phyloP scores from a whole-genome alignment of 805 yeast genomes.

The Metschnikowia kunwiensis region DNA sequence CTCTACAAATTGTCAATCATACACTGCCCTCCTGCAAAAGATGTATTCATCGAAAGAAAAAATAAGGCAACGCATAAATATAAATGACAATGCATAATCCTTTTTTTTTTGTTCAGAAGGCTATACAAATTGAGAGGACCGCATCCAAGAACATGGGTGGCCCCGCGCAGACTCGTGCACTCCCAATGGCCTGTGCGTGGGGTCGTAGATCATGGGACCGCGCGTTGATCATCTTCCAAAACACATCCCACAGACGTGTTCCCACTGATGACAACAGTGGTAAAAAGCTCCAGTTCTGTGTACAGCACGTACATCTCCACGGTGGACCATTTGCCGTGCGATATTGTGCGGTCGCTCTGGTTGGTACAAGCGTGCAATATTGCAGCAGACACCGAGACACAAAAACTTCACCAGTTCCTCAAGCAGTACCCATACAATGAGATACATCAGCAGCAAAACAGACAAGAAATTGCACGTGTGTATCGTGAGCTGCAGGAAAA shows the following conservation, averaged over 20 bases:
- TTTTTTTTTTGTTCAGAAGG: too few species aligned
- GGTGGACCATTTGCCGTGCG: conserved; percentile 44
- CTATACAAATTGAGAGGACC: too few species aligned
- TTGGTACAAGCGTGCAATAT: conserved; percentile 38
- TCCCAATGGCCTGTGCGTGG: too few species aligned
- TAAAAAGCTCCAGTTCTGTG: conserved; percentile 27
- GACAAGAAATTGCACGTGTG: conserved; percentile 1
- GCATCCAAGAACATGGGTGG: too few species aligned
- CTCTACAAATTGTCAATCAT: too few species aligned
- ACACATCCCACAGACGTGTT: neutral
- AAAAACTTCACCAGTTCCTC: conserved; percentile 20
- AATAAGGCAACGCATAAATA: too few species aligned
- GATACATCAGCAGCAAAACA: neutral
- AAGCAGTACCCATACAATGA: conserved; percentile 3
- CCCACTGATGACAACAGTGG: conserved; percentile 15
- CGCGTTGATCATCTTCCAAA: neutral
- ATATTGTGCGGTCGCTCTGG: conserved; percentile 42
- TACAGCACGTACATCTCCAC: conserved; percentile 40
- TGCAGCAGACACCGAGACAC: conserved; percentile 22
- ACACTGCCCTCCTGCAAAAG: too few species aligned
- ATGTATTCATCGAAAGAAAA: too few species aligned
- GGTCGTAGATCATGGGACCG: neutral
- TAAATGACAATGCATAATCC: too few species aligned
- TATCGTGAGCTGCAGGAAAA: conserved; percentile 5
- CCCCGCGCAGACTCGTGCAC: too few species aligned